phyloP scores from a whole-genome alignment of 2,329 filamentous ascomycete species.

The Sordariomycetes sp. region DNA sequence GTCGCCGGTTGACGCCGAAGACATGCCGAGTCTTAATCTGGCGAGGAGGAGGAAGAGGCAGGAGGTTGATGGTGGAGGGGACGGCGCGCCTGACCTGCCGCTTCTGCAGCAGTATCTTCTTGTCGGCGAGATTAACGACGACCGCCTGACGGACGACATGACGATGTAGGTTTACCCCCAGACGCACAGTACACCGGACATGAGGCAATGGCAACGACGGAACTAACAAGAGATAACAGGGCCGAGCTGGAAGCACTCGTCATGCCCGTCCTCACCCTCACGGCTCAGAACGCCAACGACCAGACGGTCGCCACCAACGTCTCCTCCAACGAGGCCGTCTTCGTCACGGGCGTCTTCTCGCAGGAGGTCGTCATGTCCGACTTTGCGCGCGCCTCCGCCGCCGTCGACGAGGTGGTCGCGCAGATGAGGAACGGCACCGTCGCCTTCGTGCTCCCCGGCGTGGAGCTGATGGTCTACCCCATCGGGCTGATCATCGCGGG shows the following conservation, averaged over 20 bases:
- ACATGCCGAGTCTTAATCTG: neutral
- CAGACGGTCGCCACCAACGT: conserved; percentile 50
- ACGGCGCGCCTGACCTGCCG: conserved; percentile 4
- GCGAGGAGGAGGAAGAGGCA: conserved; percentile 6
- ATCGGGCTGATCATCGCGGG: conserved; percentile 57
- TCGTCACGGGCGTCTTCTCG: conserved; percentile 62
- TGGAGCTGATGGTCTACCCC: conserved; percentile 58
- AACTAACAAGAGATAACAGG: conserved; percentile 23
- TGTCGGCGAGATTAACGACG: conserved; percentile 54
- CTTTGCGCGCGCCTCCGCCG: conserved; percentile 33
- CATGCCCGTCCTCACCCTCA: conserved; percentile 57
- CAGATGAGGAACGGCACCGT: conserved; percentile 38
- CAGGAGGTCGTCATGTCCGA: conserved; percentile 41
- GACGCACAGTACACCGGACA: neutral
- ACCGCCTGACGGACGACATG: conserved; percentile 42
- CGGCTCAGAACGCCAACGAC: conserved; percentile 41
- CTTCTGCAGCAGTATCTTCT: conserved; percentile 57
- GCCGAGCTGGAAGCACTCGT: conserved; percentile 51
- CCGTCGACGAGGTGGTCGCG: conserved; percentile 34
- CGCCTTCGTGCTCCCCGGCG: conserved; percentile 60
- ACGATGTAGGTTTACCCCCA: conserved; percentile 41
- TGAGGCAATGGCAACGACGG: neutral
- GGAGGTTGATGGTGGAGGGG: conserved; percentile 10
- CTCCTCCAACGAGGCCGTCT: conserved; percentile 59
- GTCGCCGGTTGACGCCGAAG: conserved; percentile 24